Base-by-base conservation (phyloP, 805 yeast species). In the Zygoascus ofunaensis region DNA sequence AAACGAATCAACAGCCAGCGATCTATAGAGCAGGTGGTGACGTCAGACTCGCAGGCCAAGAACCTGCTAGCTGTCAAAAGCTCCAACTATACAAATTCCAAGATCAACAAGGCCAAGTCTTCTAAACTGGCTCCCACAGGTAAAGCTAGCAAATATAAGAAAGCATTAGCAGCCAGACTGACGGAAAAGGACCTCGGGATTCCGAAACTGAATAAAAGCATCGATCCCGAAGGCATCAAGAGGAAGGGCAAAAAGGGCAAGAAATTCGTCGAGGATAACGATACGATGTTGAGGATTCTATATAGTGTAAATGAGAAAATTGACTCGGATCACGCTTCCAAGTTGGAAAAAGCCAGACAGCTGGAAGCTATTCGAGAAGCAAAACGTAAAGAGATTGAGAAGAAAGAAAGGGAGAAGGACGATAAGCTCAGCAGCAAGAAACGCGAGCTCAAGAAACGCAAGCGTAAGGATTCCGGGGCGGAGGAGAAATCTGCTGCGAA, bases 341-440 rank as follows among this genome's bases (percentile, higher is more conserved):
- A 87, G 64, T 69, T 92, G 45, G 98, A 90, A 59, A 86, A 85
- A 59, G 80, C 95, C 0, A 77, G 85, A 58, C 80, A 94, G 63
- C 70, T 92, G 39, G 97, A 90, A 63, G 94, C 85, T 54, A 76
- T 90, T 47, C 74, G 98, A 58, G 95, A 87, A 37, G 69, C 87
- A 52, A 86, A 83, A 68, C 77, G 86, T 57, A 73, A 80, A 64
- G 97, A 92, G 62, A 76, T 90, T 51, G 97, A 90, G 60, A 70
- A 82, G 60, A 82, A 81, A 59, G 96, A 90, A 55, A 73, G 74
- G 43, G 77, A 68, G 28, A 86, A 87, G 66, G 66, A 71, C 48
- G 73, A 67, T 24, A 95, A 87, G 60, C 69, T 90, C 44, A 84
- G 76, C 61, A 75, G 71, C 52, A 84, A 80, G 60, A 81, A 48